Percentiles rank a stretch among this genome's conserved stretches.
Conservation (phyloP, 228 moss, liverwort and hornwort genomes). For the Sphagnum magellanicum region DNA sequence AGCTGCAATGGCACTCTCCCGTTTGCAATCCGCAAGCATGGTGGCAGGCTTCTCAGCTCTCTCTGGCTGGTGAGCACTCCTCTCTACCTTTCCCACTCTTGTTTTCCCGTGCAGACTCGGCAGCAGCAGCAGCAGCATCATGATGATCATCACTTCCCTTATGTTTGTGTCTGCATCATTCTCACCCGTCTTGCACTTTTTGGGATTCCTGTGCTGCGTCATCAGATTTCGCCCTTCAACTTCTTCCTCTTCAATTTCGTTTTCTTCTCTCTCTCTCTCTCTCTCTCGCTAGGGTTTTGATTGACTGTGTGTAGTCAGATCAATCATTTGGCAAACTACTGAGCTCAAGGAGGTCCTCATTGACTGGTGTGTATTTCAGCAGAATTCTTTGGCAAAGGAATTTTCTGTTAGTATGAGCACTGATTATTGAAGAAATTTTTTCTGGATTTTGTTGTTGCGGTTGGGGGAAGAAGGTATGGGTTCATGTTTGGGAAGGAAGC, state of each 20-base stretch:
- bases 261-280: too few species aligned
- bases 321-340: background rate
- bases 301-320: background rate
- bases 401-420: background rate
- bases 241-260: too few species aligned
- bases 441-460: background rate
- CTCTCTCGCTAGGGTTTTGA: too few species aligned
- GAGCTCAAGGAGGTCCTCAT: background rate
- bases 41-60: constrained; percentile 60
- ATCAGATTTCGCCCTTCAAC: too few species aligned
- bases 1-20: constrained; percentile 45
- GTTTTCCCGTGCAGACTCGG: background rate
- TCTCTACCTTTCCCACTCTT: background rate
- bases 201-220: too few species aligned
- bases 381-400: background rate
- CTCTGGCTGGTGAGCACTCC: constrained; percentile 40
- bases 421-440: background rate
- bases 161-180: too few species aligned
- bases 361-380: background rate
- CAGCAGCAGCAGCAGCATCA: too few species aligned
- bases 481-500: constrained; percentile 92
- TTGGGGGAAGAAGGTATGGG: constrained; percentile 55
- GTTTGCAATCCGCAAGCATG: constrained; percentile 50
- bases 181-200: too few species aligned
- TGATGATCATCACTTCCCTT: too few species aligned